A percentile compares a stretch with the other conserved stretches of the same genome.
These are phyloP conservation scores for Babesia sp. DNA, from an alignment of 169 alveolate species.

Conservation along the genomic window DNA sequence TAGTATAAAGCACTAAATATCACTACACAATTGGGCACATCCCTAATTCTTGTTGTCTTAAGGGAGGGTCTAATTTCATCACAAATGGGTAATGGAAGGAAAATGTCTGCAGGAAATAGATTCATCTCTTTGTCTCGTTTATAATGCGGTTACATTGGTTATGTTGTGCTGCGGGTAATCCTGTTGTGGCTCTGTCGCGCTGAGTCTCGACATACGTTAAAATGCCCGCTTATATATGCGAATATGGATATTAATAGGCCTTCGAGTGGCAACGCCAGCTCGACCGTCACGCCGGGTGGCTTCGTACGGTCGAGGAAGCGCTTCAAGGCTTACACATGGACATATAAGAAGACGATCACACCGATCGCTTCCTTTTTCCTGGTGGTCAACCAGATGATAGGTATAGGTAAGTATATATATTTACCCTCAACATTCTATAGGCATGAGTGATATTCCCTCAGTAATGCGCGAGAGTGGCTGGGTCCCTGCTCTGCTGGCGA, in stretches of 20 bases:
- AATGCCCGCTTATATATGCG: neutral
- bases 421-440: conserved; percentile 14
- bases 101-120: too few species aligned
- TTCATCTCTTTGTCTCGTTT: too few species aligned
- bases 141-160: neutral
- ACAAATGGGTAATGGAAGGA: too few species aligned
- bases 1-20: too few species aligned
- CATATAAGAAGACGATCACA: conserved; percentile 75
- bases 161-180: neutral
- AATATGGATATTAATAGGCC: neutral
- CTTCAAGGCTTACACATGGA: conserved; percentile 79
- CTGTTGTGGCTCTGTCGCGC: neutral
- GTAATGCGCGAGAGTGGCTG: conserved; percentile 73
- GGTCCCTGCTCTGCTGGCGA: conserved; percentile 70
- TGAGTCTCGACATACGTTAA: neutral
- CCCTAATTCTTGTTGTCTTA: too few species aligned
- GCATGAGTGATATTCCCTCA: conserved; percentile 73
- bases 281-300: conserved; percentile 4
- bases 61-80: too few species aligned
- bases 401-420: conserved; percentile 63
- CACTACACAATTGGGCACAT: too few species aligned
- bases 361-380: conserved; percentile 76
- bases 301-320: conserved; percentile 66
- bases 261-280: neutral
- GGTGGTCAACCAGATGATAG: conserved; percentile 74